Evolutionary conservation across 139 green algal species (phyloP).

Genomic region (Microglena sp.): DNA sequence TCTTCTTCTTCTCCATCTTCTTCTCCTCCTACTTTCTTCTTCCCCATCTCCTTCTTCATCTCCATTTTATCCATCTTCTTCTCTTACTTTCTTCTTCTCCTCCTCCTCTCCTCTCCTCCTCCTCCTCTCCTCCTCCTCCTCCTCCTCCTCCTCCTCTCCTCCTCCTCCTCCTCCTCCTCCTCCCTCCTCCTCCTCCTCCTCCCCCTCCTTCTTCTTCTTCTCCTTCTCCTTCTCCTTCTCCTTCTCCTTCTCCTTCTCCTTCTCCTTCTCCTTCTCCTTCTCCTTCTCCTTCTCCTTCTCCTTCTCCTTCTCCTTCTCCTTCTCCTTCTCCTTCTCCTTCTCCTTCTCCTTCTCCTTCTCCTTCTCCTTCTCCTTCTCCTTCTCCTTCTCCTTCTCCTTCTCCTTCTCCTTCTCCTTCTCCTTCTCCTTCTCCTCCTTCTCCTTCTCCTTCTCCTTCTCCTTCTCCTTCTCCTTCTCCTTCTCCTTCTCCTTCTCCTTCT

Average conservation of each 20-base stretch:
- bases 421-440: slow-evolving; percentile 15
- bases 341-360: slow-evolving; percentile 8
- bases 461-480: neutral
- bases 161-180: neutral
- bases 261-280: slow-evolving; percentile 17
- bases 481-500: neutral
- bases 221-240: neutral
- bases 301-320: slow-evolving; percentile 6
- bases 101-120: neutral
- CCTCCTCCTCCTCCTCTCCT: slow-evolving; percentile 9
- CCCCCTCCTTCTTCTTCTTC: neutral
- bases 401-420: slow-evolving; percentile 22
- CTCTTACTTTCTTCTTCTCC: too few species aligned
- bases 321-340: slow-evolving; percentile 5
- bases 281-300: slow-evolving; percentile 3
- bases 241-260: slow-evolving; percentile 17
- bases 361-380: neutral
- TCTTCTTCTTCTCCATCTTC: too few species aligned
- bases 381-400: slow-evolving; percentile 13
- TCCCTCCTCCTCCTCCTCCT: neutral
- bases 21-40: too few species aligned
- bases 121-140: slow-evolving; percentile 9
- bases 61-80: too few species aligned
- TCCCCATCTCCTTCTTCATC: too few species aligned
- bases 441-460: slow-evolving; percentile 4